Conservation (phyloP, 2,329 filamentous ascomycete species). For the Myriangium duriaei region DNA sequence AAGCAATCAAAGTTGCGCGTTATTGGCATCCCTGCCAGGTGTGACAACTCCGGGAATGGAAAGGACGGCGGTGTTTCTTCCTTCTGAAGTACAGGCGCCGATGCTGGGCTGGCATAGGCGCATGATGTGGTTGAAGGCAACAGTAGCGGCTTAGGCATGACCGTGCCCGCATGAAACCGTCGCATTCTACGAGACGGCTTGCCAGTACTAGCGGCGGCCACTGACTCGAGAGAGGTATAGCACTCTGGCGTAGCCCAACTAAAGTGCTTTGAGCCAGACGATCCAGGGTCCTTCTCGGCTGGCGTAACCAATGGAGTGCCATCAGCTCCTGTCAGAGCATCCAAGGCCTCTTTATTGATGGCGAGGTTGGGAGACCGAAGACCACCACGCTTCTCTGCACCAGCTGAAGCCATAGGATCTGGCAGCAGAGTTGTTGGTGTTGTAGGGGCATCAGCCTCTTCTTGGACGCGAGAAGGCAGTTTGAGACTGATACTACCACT, state of each 20-base stretch:
- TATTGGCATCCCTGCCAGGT: slow-evolving; percentile 5
- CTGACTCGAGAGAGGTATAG: slow-evolving; percentile 5
- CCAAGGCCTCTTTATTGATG: slow-evolving; percentile 6
- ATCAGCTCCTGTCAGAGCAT: slow-evolving; percentile 3
- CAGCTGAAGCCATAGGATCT: slow-evolving; percentile 1
- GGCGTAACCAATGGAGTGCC: not conserved
- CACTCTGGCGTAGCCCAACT: slow-evolving; percentile 9
- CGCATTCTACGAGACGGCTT: slow-evolving; percentile 20
- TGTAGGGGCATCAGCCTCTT: slow-evolving; percentile 5
- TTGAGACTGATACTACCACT: slow-evolving; percentile 16
- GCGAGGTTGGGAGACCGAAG: not conserved
- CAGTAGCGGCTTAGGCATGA: slow-evolving; percentile 23
- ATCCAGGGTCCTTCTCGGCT: slow-evolving; percentile 1
- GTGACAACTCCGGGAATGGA: slow-evolving; percentile 11
- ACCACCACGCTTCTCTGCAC: slow-evolving; percentile 5
- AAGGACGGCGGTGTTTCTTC: slow-evolving; percentile 13
- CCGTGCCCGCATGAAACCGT: slow-evolving; percentile 23
- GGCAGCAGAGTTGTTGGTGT: slow-evolving; percentile 6
- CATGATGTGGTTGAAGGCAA: slow-evolving; percentile 21
- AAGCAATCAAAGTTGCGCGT: slow-evolving; percentile 8
- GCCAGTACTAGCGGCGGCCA: slow-evolving; percentile 6
- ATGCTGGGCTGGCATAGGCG: slow-evolving; percentile 15
- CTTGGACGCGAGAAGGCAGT: slow-evolving; percentile 1
- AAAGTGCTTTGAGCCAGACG: slow-evolving; percentile 7
- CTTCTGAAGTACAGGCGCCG: slow-evolving; percentile 18